Evolutionary conservation across 768 basidiomycete species (phyloP).

Genomic region (Lanmaoa pseudosensibilis): DNA sequence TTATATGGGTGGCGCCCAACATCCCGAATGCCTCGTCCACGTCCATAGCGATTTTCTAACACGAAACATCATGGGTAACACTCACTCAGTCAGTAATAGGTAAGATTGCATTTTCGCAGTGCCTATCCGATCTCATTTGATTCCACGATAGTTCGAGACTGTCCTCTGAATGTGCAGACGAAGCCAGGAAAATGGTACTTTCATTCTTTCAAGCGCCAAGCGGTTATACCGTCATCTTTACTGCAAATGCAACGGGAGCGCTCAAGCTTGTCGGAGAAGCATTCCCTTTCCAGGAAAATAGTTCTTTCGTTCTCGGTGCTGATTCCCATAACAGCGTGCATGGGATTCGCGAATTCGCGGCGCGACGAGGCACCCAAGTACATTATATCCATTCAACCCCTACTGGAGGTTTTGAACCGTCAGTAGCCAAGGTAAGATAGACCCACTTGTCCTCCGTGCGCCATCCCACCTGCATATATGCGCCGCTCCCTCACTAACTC

Average conservation of each 20-base stretch:
- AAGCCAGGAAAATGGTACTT: conserved; percentile 72
- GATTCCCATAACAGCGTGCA: conserved; percentile 88
- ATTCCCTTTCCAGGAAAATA: conserved; percentile 64
- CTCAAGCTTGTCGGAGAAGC: conserved; percentile 82
- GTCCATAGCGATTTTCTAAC: conserved; percentile 71
- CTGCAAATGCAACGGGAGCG: conserved; percentile 75
- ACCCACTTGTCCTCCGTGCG: background rate
- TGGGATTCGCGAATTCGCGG: conserved; percentile 74
- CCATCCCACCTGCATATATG: conserved; percentile 15
- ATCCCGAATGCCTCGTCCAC: conserved; percentile 74
- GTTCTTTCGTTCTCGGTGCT: conserved; percentile 63
- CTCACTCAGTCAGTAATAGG: conserved; percentile 83
- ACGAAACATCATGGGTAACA: conserved; percentile 71
- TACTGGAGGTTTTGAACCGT: conserved; percentile 62
- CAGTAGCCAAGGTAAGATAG: conserved; percentile 55
- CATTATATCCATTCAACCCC: conserved; percentile 64
- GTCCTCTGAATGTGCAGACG: conserved; percentile 62
- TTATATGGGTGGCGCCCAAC: conserved; percentile 82
- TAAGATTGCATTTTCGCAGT: conserved; percentile 27
- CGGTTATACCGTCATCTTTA: conserved; percentile 81
- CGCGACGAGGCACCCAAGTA: conserved; percentile 51
- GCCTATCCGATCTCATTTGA: background rate
- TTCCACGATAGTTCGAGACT: conserved; percentile 56
- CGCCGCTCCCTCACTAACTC: conserved; percentile 9
- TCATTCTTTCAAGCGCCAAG: conserved; percentile 74